Base-by-base conservation (phyloP, 768 basidiomycete genomes). In the Hericium erinaceus region DNA sequence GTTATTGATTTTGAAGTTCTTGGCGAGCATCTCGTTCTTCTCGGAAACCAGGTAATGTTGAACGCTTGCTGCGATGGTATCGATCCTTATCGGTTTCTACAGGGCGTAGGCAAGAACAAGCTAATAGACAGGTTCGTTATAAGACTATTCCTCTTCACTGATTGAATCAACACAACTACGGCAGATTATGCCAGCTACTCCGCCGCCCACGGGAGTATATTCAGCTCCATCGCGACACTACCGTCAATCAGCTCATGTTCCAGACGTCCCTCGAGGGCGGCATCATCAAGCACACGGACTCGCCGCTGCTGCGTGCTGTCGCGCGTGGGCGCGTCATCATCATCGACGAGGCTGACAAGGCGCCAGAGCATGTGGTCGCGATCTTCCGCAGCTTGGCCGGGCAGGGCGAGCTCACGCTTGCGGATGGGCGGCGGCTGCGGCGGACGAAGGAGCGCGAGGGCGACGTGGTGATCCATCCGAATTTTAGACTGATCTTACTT, bases 291-390 rank as follows among this genome's bases (percentile, higher is more conserved):
- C 81, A 84, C 61, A 80, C 75, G 1, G 83, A 85, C 64, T 87
- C 84, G 3, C 84, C 84, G 28, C 77, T 87, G 26, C 75, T 87
- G 9, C 79, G 83, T 22, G 84, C 83, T 2, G 81, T 85, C 56
- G 75, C 70, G 16, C 73, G 73, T 60, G 84, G 84, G 0, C 80
- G 84, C 9, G 73, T 82, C n/a, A 82, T 87, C 59, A 78, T 87
- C 64, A 79, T 85, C 51, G 84, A 87, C 65, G 84, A 87, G 63
- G 84, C 83, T 4, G 84, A 87, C 69, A 87, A 87, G 68, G 84
- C 84, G 8, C 82, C 84, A 8, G 84, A 87, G 64, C 83, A 87
- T 58, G 84, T 87, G 53, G 83, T 85, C 20, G 83, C 84, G 7
- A 78, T 87, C 53, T 85, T 87, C 77, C 74, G 82, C 28, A 84